Conservation (phyloP, 2,329 filamentous ascomycete genomes). For the Ascochyta clinopodiicola region DNA sequence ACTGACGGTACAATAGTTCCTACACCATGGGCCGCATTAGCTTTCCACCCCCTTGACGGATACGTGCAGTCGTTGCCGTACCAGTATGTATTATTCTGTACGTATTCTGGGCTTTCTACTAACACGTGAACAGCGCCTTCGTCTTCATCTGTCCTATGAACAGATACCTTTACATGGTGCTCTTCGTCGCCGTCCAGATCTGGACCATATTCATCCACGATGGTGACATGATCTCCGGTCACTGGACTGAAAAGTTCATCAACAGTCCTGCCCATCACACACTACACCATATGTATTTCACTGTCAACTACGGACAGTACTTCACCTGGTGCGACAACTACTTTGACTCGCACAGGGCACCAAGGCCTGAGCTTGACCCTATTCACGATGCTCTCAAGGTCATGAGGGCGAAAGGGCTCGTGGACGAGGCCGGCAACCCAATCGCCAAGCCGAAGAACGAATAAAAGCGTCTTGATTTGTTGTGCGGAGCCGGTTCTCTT, state of each 20-base stretch:
- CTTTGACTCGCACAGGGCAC: conserved; percentile 55
- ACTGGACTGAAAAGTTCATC: conserved; percentile 57
- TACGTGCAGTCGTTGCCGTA: conserved; percentile 57
- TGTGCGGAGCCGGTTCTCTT: conserved; percentile 7
- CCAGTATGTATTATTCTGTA: conserved; percentile 46
- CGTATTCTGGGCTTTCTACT: neutral
- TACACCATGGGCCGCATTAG: conserved; percentile 56
- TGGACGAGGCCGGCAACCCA: conserved; percentile 54
- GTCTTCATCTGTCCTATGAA: conserved; percentile 57
- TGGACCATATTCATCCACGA: conserved; percentile 61
- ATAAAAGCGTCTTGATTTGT: conserved; percentile 1
- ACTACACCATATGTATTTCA: conserved; percentile 59
- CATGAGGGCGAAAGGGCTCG: conserved; percentile 55
- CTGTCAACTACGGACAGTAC: conserved; percentile 59
- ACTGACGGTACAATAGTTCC: conserved; percentile 45
- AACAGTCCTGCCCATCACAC: conserved; percentile 59
- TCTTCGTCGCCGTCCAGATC: conserved; percentile 56
- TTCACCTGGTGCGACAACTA: conserved; percentile 58
- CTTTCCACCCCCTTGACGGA: conserved; percentile 58
- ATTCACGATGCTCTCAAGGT: conserved; percentile 54
- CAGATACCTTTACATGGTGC: conserved; percentile 54
- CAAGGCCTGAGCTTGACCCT: conserved; percentile 53
- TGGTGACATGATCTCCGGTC: conserved; percentile 57
- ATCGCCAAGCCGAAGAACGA: conserved; percentile 33
- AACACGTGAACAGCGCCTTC: conserved; percentile 44